Conservation (phyloP, 371 early-diverging fungal genomes). For the Thermomucor indicae-seudaticae region DNA sequence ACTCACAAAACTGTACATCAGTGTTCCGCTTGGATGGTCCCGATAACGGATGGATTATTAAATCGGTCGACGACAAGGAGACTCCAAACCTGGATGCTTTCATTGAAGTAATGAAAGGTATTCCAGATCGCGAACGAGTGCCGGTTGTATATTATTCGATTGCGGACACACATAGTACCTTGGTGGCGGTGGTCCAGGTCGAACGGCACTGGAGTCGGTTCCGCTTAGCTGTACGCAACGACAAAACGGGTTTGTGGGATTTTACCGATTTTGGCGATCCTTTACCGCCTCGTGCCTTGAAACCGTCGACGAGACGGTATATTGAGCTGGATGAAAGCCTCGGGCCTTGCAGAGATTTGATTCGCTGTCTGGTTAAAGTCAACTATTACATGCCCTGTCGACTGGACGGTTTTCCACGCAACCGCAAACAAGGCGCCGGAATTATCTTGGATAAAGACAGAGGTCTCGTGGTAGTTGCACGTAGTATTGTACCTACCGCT, state of each 20-base stretch:
- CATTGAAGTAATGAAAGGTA: conserved; percentile 66
- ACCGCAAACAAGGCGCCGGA: conserved; percentile 68
- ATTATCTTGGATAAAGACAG: conserved; percentile 67
- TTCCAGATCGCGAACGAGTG: conserved; percentile 75
- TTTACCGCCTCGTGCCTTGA: conserved; percentile 42
- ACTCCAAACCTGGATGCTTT: conserved; percentile 74
- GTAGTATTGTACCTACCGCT: conserved; percentile 69
- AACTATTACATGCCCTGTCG: conserved; percentile 65
- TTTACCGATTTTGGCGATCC: conserved; percentile 54
- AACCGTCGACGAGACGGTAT: conserved; percentile 52
- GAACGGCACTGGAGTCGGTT: conserved; percentile 84
- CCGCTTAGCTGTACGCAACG: conserved; percentile 73
- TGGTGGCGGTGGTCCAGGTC: conserved; percentile 66
- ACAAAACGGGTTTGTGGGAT: conserved; percentile 76
- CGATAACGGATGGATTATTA: conserved; percentile 78
- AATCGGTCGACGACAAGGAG: conserved; percentile 66
- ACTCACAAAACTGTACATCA: conserved; percentile 4
- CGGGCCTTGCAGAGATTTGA: conserved; percentile 56
- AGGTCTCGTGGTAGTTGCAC: conserved; percentile 69
- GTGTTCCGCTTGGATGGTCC: conserved; percentile 77
- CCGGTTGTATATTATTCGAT: conserved; percentile 82
- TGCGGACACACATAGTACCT: conserved; percentile 70
- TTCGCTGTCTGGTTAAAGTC: conserved; percentile 62
- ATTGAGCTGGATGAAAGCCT: conserved; percentile 53
- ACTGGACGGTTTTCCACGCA: conserved; percentile 64